Evolutionary conservation across 2,329 filamentous ascomycete genomes (phyloP).

Genomic region (Lecanicillium sp.): DNA sequence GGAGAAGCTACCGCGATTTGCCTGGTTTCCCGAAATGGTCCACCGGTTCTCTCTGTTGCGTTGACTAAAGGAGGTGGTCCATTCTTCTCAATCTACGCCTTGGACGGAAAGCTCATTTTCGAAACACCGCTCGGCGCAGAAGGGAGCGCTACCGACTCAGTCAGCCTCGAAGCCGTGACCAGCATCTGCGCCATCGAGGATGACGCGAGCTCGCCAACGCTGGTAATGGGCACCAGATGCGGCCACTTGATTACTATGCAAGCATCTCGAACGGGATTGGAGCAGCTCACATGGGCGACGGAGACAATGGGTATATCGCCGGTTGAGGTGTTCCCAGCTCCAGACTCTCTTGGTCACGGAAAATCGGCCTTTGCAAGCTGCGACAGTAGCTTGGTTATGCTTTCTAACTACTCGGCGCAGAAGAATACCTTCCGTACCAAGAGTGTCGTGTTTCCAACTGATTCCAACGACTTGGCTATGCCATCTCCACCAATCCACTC

Average conservation of each 20-base stretch:
- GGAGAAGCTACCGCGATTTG: conserved; percentile 10
- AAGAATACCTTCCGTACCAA: conserved; percentile 32
- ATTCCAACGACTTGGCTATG: conserved; percentile 41
- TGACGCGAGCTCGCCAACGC: conserved; percentile 20
- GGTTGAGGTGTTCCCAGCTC: conserved; percentile 27
- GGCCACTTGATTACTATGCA: conserved; percentile 43
- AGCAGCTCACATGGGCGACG: conserved; percentile 22
- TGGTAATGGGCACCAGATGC: conserved; percentile 45
- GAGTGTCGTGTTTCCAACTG: conserved; percentile 45
- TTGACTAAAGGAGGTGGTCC: background rate
- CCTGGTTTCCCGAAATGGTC: background rate
- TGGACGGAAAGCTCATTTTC: background rate
- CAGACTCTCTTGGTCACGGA: conserved; percentile 19
- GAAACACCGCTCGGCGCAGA: background rate
- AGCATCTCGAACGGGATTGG: conserved; percentile 17
- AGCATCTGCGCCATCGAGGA: conserved; percentile 35
- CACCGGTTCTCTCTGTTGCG: background rate
- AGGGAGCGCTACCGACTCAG: background rate
- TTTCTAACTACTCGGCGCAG: conserved; percentile 31
- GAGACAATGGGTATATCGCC: conserved; percentile 33
- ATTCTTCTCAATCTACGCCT: conserved; percentile 1
- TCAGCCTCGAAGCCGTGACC: conserved; percentile 36
- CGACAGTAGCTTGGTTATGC: conserved; percentile 39
- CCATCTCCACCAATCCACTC: conserved; percentile 43
- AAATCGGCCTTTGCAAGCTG: conserved; percentile 40